Base-by-base conservation (phyloP, 768 basidiomycete genomes). In the Panellus pusillus region DNA sequence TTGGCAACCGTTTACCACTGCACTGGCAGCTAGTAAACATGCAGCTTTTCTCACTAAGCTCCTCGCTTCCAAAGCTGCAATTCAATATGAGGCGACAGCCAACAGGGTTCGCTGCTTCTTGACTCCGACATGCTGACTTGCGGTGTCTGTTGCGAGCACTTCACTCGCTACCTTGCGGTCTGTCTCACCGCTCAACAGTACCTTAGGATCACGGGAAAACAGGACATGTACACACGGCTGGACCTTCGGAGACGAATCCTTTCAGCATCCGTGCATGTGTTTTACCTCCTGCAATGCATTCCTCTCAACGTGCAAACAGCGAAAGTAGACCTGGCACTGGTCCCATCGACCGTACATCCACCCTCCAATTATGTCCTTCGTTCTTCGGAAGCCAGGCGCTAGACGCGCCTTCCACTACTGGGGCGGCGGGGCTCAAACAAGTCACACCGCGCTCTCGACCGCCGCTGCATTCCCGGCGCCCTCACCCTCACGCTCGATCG, bases 131-230 rank as follows among this genome's bases (percentile, higher is more conserved):
- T 82, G 81, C 70, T 75, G 31, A 70, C 77, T 32, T 87, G 86
- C 66, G 74, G 75, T 49, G 83, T 87, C 58, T 89, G 86, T 64
- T 72, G 81, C 18, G 82, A 85, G 38, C 65, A 66, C 8, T 65
- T 82, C 47, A 79, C 78, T 29, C 78, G 12, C 61, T 85, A 0
- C 84, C 86, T 37, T 88, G 86, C 65, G 86, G 86, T 87, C 61
- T 50, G 81, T 64, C 32, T 35, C 41, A 27, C 53, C 19, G 29
- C n/a, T 41, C 27, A 32, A 20, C 19, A 38, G 36, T 29, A 29
- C 32, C 32, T 24, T 14, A 43, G 50, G 27, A 40, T 48, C 41
- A 35, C 18, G 28, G 28, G 17, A 24, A 28, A 24, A 24, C n/a
- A 83, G 86, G 86, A 14, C 86, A 88, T 61, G 70, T 87, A 37